Conservation (phyloP, 148 eudicot genomes). For the Fagopyrum esculentum region DNA sequence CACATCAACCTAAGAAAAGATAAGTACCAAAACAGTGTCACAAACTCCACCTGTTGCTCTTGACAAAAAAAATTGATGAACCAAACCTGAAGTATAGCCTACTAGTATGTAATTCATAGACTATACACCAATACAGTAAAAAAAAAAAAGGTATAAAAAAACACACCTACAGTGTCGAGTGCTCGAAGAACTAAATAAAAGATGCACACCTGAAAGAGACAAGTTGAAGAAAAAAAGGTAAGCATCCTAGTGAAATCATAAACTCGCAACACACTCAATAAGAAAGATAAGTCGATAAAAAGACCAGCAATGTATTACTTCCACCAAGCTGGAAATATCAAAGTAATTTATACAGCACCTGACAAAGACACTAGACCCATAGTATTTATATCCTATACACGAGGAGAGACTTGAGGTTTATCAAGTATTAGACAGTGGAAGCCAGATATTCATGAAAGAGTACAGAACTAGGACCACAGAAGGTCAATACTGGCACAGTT, state of each 20-base stretch:
- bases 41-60: neutral
- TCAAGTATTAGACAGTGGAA: neutral
- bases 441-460: neutral
- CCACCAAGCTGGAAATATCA: neutral
- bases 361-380: neutral
- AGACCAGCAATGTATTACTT: neutral
- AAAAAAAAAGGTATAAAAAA: neutral
- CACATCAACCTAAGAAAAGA: neutral
- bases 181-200: constrained; percentile 96
- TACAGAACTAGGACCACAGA: neutral
- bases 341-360: neutral
- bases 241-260: neutral
- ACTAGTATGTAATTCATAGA: neutral
- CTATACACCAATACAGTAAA: neutral
- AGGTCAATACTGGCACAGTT: neutral
- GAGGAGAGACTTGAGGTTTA: neutral
- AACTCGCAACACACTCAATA: neutral
- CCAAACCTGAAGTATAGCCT: neutral
- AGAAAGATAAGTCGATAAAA: neutral
- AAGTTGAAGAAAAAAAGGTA: neutral
- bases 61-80: neutral
- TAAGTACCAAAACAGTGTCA: neutral
- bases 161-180: constrained; percentile 96
- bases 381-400: neutral
- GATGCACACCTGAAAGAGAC: constrained; percentile 70